phyloP scores from a whole-genome alignment of 2,329 filamentous ascomycete species.

The Rugonectria rugulosa region DNA sequence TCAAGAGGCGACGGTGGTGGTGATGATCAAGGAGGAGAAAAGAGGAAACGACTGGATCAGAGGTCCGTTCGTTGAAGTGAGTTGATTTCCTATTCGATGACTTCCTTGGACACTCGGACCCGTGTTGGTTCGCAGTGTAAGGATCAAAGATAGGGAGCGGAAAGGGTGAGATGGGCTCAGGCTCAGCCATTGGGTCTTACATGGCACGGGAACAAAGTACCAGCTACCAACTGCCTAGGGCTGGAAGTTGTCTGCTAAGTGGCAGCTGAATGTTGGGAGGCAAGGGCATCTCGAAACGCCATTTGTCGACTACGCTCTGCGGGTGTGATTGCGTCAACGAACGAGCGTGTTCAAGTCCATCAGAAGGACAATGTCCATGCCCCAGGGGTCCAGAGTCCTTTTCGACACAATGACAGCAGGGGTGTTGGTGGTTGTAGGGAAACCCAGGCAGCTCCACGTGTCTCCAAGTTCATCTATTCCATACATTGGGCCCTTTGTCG shows the following conservation, averaged over 20 bases:
- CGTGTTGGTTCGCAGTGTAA: not conserved
- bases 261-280: not conserved
- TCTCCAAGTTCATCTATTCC: slow-evolving; percentile 6
- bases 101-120: slow-evolving; percentile 19
- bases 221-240: too few relatives aligned
- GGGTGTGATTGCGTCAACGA: slow-evolving; percentile 17
- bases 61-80: slow-evolving; percentile 4
- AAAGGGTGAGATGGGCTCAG: not conserved
- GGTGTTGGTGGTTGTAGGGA: not conserved
- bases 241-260: too few relatives aligned
- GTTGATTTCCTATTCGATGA: slow-evolving; percentile 15
- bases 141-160: not conserved
- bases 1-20: slow-evolving; percentile 20
- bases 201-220: too few relatives aligned
- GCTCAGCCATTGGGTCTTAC: too few relatives aligned
- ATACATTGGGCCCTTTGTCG: slow-evolving; percentile 1
- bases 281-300: not conserved
- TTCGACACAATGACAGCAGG: not conserved
- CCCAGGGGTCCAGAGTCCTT: not conserved
- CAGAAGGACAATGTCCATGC: not conserved
- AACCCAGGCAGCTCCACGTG: slow-evolving; percentile 11
- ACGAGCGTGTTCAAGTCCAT: slow-evolving; percentile 1
- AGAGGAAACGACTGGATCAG: slow-evolving; percentile 24
- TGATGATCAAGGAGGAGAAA: slow-evolving; percentile 31
- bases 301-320: not conserved